These are phyloP conservation scores for Trypanosoma melophagium DNA, from an alignment of 208 protist species.

Conservation along the genomic window DNA sequence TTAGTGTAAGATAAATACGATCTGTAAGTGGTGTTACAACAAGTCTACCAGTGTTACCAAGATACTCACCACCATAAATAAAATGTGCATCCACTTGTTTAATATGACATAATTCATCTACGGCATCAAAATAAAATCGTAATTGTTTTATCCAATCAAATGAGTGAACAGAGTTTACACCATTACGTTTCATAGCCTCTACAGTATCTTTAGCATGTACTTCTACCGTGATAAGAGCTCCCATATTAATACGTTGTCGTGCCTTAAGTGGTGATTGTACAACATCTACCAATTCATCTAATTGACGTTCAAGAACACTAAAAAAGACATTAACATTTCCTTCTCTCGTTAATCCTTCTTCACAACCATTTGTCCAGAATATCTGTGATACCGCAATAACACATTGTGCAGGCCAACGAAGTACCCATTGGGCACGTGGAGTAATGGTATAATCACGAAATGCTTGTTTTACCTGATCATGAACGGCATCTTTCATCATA, in stretches of 20 bases:
- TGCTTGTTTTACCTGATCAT: constrained; percentile 69
- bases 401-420: constrained; percentile 90
- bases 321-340: constrained; percentile 68
- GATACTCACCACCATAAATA: constrained; percentile 96
- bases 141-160: constrained; percentile 98
- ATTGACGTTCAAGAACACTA: constrained; percentile 69
- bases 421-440: constrained; percentile 84
- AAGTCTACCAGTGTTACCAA: constrained; percentile 96
- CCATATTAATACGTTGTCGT: constrained; percentile 91
- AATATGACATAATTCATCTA: constrained; percentile 83
- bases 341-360: constrained; percentile 76
- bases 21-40: constrained; percentile 97
- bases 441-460: constrained; percentile 68
- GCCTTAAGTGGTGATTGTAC: constrained; percentile 88
- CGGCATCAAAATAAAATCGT: constrained; percentile 95
- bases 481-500: constrained; percentile 92
- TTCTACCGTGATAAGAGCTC: constrained; percentile 96
- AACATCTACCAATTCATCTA: constrained; percentile 90
- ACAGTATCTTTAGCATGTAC: constrained; percentile 97
- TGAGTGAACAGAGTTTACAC: constrained; percentile 66
- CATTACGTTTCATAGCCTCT: constrained; percentile 62
- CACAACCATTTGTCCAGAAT: constrained; percentile 95
- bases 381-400: constrained; percentile 93
- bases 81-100: constrained; percentile 94
- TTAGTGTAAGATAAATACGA: constrained; percentile 96